phyloP scores from a whole-genome alignment of 208 protist genomes.

The Acanthamoeba royreba region DNA sequence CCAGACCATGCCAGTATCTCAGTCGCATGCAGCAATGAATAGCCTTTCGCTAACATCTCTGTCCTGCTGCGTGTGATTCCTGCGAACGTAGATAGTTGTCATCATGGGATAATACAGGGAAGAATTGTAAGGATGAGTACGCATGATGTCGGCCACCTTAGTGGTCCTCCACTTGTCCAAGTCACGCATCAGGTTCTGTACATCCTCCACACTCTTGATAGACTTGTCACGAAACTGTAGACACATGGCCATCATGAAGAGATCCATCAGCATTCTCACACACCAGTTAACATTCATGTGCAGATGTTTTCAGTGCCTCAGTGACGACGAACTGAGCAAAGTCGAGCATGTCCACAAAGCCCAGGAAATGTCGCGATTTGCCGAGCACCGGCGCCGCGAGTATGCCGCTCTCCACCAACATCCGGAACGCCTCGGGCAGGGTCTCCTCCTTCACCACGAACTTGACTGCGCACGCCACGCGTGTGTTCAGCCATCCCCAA shows the following conservation, averaged over 20 bases:
- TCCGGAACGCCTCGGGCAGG: not conserved
- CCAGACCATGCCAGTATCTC: too few relatives aligned
- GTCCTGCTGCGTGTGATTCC: too few relatives aligned
- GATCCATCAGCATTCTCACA: not conserved
- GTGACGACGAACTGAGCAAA: not conserved
- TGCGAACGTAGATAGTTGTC: too few relatives aligned
- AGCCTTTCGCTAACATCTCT: too few relatives aligned
- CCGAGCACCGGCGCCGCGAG: not conserved
- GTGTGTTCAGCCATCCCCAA: too few relatives aligned
- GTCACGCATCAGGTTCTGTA: not conserved
- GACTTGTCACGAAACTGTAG: not conserved
- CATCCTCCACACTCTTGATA: not conserved
- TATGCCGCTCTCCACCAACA: not conserved
- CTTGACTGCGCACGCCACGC: too few relatives aligned
- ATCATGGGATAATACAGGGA: too few relatives aligned
- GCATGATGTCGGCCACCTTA: not conserved
- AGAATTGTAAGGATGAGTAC: not conserved
- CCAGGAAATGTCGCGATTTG: not conserved
- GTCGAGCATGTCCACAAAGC: not conserved
- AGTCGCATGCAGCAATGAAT: too few relatives aligned
- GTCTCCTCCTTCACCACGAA: not conserved
- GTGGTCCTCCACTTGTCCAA: not conserved
- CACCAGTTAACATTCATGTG: not conserved
- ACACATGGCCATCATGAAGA: not conserved
- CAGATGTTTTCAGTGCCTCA: not conserved